phyloP scores from a whole-genome alignment of 164 flowering plant genomes.

The Sextonia rubra region DNA sequence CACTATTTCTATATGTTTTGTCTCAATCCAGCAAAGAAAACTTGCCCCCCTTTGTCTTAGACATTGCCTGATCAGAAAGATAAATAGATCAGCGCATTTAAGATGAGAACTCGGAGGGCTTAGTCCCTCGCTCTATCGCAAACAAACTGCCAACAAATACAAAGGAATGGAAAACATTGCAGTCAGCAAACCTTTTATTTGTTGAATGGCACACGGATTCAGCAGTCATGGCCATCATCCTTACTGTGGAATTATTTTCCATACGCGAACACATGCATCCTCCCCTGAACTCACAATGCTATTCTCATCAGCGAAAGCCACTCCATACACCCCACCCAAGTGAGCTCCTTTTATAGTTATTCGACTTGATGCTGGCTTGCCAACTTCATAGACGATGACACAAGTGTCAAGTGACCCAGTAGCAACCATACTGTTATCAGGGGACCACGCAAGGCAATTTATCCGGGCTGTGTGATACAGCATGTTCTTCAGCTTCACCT shows the following conservation, averaged over 20 bases:
- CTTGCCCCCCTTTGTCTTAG: background rate
- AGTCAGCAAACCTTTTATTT: constrained; percentile 10
- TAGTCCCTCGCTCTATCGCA: background rate
- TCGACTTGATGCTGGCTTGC: constrained; percentile 82
- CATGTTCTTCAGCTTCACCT: constrained; percentile 96
- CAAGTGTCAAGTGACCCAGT: constrained; percentile 94
- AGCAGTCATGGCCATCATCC: background rate
- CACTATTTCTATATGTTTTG: background rate
- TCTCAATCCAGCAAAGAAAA: background rate
- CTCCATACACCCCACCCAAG: constrained; percentile 91
- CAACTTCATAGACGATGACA: constrained; percentile 72
- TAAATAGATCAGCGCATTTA: background rate
- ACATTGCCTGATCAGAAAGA: background rate
- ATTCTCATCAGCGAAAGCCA: constrained; percentile 64
- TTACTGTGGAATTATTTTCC: constrained; percentile 55
- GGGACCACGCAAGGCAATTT: constrained; percentile 96
- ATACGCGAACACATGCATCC: constrained; percentile 88
- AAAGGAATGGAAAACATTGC: background rate
- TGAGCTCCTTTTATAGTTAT: constrained; percentile 88
- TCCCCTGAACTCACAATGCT: constrained; percentile 83
- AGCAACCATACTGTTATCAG: constrained; percentile 73
- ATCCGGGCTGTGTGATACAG: constrained; percentile 89
- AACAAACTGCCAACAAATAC: background rate
- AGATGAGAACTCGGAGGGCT: background rate
- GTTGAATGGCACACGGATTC: background rate